Evolutionary conservation across 225 moss, liverwort and hornwort species (phyloP).

Genomic region (Sphagnum contortum): DNA sequence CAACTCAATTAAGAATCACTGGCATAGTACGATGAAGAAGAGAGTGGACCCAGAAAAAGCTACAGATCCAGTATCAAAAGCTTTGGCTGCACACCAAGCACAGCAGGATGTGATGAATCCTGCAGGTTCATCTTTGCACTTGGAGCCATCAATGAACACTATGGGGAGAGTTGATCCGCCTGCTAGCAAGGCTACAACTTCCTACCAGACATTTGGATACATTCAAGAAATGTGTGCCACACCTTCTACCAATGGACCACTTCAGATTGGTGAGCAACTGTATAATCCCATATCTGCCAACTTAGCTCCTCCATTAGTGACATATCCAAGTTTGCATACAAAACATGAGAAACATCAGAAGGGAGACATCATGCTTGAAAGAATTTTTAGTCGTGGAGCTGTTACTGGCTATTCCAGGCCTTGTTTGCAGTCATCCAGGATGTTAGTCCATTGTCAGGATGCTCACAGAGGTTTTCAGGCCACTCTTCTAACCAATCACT

Average conservation of each 20-base stretch:
- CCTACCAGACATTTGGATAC: constrained; percentile 28
- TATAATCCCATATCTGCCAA: constrained; percentile 35
- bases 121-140: constrained; percentile 4
- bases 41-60: constrained; percentile 87
- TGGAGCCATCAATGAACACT: constrained; percentile 9
- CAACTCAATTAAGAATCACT: constrained; percentile 98
- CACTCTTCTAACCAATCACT: too few relatives aligned
- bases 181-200: constrained; percentile 27
- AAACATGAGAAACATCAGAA: constrained; percentile 11
- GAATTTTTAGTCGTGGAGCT: too few relatives aligned
- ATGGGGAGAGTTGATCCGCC: constrained; percentile 18
- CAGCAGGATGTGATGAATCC: constrained; percentile 71
- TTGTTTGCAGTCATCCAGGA: too few relatives aligned
- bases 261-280: constrained; percentile 31
- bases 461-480: too few relatives aligned
- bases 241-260: constrained; percentile 7
- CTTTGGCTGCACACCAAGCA: constrained; percentile 81
- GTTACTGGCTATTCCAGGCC: too few relatives aligned
- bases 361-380: not conserved
- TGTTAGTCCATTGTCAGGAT: too few relatives aligned
- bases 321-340: constrained; percentile 8
- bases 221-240: constrained; percentile 9
- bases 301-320: constrained; percentile 16
- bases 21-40: constrained; percentile 99
- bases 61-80: constrained; percentile 82